Base-by-base conservation (phyloP, 192 early-diverging fungal genomes). In the Backusella circina region DNA sequence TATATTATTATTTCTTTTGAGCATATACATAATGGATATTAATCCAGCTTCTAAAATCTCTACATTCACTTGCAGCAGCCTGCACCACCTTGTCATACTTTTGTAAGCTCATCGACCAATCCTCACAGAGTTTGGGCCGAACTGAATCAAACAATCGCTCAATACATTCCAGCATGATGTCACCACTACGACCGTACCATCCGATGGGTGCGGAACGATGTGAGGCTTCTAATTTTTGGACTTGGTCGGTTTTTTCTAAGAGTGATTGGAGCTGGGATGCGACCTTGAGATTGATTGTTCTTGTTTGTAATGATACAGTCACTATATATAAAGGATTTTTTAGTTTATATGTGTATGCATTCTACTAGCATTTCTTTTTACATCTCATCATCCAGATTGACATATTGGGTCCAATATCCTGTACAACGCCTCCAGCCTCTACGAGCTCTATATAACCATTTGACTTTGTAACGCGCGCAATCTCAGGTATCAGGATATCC, bases 301-400 rank as follows among this genome's bases (percentile, higher is more conserved):
- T 66, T 44, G 75, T 77, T 70, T 81, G 79, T 50, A 81, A 65
- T n/a, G 79, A 77, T 10, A 81, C 79, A 44, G 75, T 77, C 18
- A 77, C 79, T 81, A 41, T 30, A 21, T 18, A 57, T 30, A 51
- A 61, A 0, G 26, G 26, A 32, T 15, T 35, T 31, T 18, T 33
- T 26, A 33, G 2, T 64, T 15, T 57, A 21, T 36, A 1, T 36
- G 4, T 18, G 6, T 10, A 39, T 26, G 9, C 5, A 37, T 7
- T 37, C 36, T 8, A 37, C 2, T 7, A 2, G 9, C 0, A 37
- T 7, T 0, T 7, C 0, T 16, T 6, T 47, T 70, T 81, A 81
- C 79, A 28, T 75, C 75, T 39, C 79, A 81, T 81, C 36, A 77
- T 31, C 79, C 79, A 81, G 35, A 77, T 65, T 3, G 79, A 81